Percentiles rank a stretch among this genome's conserved stretches.
Evolutionary conservation across 1,139 yeast genomes (phyloP).

Genomic region (Yamadazyma friedrichii): DNA sequence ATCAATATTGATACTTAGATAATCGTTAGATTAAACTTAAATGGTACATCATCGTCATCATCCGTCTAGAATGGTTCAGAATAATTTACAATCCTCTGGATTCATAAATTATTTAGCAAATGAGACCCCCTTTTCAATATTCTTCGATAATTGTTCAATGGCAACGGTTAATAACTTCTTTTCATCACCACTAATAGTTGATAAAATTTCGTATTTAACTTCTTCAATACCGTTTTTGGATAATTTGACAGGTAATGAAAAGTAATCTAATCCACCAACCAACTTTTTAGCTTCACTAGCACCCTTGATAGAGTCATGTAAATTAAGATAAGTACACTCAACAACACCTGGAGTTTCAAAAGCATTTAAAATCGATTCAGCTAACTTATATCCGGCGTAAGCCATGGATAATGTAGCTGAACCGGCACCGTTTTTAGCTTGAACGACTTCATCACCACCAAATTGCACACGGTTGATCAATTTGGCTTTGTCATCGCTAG

Average conservation of each 20-base stretch:
- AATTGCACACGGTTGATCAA: slow-evolving; percentile 93
- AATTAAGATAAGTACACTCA: slow-evolving; percentile 72
- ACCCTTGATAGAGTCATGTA: slow-evolving; percentile 42
- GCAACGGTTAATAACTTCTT: slow-evolving; percentile 76
- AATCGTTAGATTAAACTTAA: too few species aligned
- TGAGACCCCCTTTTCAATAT: slow-evolving; percentile 61
- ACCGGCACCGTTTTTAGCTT: slow-evolving; percentile 99
- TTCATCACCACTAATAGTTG: slow-evolving; percentile 57
- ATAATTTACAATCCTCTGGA: too few species aligned
- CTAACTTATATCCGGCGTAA: slow-evolving; percentile 94
- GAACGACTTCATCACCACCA: slow-evolving; percentile 98
- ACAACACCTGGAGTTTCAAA: slow-evolving; percentile 69
- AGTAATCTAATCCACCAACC: slow-evolving; percentile 84
- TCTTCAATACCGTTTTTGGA: slow-evolving; percentile 88
- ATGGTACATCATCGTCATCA: too few species aligned
- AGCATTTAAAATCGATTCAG: slow-evolving; percentile 82
- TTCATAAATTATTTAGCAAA: slow-evolving; percentile 7
- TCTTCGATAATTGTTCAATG: slow-evolving; percentile 77
- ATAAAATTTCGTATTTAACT: slow-evolving; percentile 49
- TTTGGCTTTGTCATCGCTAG: slow-evolving; percentile 59
- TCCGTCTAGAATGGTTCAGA: too few species aligned
- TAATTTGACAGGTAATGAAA: slow-evolving; percentile 87
- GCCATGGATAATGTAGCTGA: slow-evolving; percentile 99
- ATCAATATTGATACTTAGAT: too few species aligned
- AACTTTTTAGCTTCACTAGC: slow-evolving; percentile 77